Base-by-base conservation (phyloP, 2,329 filamentous ascomycete genomes). In the Amauroascus niger region DNA sequence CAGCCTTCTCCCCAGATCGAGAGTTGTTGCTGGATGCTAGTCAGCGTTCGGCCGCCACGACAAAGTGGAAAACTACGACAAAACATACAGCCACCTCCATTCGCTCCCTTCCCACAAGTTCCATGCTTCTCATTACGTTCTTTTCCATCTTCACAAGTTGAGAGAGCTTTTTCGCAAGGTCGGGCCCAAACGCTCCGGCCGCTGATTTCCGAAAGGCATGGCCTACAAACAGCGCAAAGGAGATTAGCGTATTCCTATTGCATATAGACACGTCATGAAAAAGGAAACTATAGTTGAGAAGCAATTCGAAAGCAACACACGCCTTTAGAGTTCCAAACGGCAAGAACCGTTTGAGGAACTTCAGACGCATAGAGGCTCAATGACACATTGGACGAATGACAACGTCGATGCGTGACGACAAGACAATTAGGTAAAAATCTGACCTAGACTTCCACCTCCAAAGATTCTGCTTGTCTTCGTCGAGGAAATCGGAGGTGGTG, bases 91-190 rank as follows among this genome's bases (percentile, higher is more conserved):
- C 93, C 61, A 96, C 91, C 66, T 97, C 93, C 89, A 97, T 97
- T 64, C 93, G 84, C 78, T 98, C 93, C 66, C 89, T 85, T 44
- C 89, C 89, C 52, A 97, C 93, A 48, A 88, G 79, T 70, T 98
- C 93, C 79, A 97, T 84, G 70, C 89, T 96, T 71, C 93, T 88
- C 93, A 98, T 98, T 54, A 96, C 88, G 69, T 98, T 97, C 83
- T 98, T 98, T 77, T 98, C 93, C 93, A 98, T 98, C 82, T 98
- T 98, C 59, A 98, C 93, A 51, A 98, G 81, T 76, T 95, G 88
- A 39, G 90, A 88, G 58, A 98, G 84, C 80, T 98, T 98, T 81
- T 95, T 96, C 55, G 93, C 86, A 55, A 98, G 83, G 65, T 98
- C 93, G 55, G 90, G 82, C 33, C 82, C 82, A 65, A 77, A 78